Percentiles rank a stretch among this genome's conserved stretches.
These are phyloP conservation scores for Tricladium varicosporioides DNA, from an alignment of 2,329 filamentous ascomycete genomes.

Conservation along the genomic window DNA sequence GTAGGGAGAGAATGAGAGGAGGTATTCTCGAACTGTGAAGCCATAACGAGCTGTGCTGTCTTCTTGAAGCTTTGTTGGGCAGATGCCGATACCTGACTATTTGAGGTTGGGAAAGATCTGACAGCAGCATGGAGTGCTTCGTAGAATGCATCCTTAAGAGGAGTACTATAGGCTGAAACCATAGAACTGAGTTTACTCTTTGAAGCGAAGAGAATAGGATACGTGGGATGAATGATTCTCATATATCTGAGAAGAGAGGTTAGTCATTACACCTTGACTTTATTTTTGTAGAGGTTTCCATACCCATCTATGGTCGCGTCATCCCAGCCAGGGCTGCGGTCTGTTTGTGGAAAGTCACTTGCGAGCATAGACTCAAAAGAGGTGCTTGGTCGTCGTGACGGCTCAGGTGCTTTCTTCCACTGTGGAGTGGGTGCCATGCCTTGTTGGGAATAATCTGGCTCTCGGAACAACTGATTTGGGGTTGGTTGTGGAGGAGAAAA, in stretches of 20 bases:
- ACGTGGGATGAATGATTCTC: constrained; percentile 61
- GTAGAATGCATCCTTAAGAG: constrained; percentile 62
- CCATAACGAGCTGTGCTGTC: constrained; percentile 42
- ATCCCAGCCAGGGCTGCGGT: constrained; percentile 42
- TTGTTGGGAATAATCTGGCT: constrained; percentile 33
- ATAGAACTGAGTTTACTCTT: constrained; percentile 55
- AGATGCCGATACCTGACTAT: constrained; percentile 23
- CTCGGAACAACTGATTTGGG: constrained; percentile 21
- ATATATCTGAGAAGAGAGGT: constrained; percentile 52
- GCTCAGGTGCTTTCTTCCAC: constrained; percentile 33
- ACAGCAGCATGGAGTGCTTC: constrained; percentile 61
- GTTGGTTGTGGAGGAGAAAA: constrained; percentile 18
- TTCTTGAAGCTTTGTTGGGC: constrained; percentile 39
- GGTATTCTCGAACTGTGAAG: constrained; percentile 44
- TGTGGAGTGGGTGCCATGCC: constrained; percentile 29
- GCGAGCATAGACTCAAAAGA: constrained; percentile 27
- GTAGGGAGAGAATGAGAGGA: constrained; percentile 39
- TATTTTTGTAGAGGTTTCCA: constrained; percentile 12
- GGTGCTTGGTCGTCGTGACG: constrained; percentile 24
- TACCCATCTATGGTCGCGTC: constrained; percentile 43
- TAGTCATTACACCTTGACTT: constrained; percentile 21
- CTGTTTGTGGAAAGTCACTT: constrained; percentile 25
- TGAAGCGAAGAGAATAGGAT: constrained; percentile 62
- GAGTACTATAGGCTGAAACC: constrained; percentile 53
- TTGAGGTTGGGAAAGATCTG: constrained; percentile 47